A percentile compares a stretch with the other conserved stretches of the same genome.
Evolutionary conservation across 768 basidiomycete species (phyloP).

Genomic region (Boletus vermiculosoides): DNA sequence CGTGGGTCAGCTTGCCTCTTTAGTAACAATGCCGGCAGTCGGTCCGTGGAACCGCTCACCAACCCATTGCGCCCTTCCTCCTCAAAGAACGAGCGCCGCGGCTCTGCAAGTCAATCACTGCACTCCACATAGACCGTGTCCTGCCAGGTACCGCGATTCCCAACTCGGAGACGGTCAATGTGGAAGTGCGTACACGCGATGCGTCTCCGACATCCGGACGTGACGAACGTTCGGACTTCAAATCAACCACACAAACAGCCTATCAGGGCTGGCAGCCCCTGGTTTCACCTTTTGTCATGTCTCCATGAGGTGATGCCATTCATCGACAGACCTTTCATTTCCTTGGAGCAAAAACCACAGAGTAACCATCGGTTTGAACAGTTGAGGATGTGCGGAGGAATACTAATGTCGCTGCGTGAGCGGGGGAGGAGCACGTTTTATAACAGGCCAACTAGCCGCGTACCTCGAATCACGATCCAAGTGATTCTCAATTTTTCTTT

Average conservation of each 20-base stretch:
- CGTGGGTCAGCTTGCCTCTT: slow-evolving; percentile 27
- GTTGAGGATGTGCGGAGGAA: not conserved
- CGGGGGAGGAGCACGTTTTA: not conserved
- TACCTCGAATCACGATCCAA: no score
- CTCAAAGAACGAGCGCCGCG: not conserved
- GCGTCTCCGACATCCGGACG: not conserved
- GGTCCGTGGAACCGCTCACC: slow-evolving; percentile 1
- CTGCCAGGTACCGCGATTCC: no score
- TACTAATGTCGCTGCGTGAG: no score
- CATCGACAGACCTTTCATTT: not conserved
- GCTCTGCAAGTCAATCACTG: not conserved
- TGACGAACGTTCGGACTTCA: slow-evolving; percentile 8
- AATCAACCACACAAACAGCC: not conserved
- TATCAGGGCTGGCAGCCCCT: not conserved
- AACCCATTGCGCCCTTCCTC: not conserved
- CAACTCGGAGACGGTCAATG: not conserved
- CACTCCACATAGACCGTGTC: not conserved
- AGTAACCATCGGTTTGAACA: not conserved
- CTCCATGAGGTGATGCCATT: not conserved
- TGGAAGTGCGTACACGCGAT: not conserved
- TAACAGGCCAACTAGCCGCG: not conserved
- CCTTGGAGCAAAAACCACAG: not conserved
- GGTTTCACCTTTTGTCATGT: not conserved
- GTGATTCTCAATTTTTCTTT: not conserved
- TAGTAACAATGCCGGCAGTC: slow-evolving; percentile 15